phyloP scores from a whole-genome alignment of 2,329 filamentous ascomycete species.

The Lasiodiplodia citricola region DNA sequence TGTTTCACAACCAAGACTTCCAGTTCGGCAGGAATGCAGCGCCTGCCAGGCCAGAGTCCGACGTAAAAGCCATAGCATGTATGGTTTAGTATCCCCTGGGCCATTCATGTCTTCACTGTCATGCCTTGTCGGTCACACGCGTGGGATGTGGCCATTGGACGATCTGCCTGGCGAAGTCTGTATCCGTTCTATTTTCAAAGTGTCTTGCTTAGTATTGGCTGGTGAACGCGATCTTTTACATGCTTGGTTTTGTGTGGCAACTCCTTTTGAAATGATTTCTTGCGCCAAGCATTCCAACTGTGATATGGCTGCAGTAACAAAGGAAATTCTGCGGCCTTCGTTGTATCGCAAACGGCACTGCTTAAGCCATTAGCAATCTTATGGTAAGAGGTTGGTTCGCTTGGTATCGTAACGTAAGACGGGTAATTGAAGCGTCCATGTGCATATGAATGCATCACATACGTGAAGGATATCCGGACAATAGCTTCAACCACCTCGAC shows the following conservation, averaged over 20 bases:
- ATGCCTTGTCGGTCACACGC: neutral
- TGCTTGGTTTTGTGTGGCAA: neutral
- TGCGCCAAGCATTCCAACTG: conserved; percentile 3
- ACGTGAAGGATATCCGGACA: too few species aligned
- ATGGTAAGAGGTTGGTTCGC: neutral
- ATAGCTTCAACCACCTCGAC: too few species aligned
- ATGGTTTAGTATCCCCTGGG: too few species aligned
- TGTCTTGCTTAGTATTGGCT: neutral
- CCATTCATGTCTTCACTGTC: neutral
- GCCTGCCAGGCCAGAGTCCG: neutral
- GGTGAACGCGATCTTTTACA: neutral
- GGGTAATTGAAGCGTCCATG: too few species aligned
- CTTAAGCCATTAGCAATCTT: neutral
- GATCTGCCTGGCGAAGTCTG: neutral
- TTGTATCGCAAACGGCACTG: neutral
- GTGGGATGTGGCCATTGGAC: neutral
- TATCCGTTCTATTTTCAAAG: neutral
- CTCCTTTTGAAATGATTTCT: neutral
- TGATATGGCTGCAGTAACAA: neutral
- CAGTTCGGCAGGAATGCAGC: neutral
- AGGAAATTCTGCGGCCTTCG: neutral
- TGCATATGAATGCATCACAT: too few species aligned
- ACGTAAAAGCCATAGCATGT: neutral
- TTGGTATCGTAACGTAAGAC: too few species aligned
- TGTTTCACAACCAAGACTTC: conserved; percentile 15